Base-by-base conservation (phyloP, 2,329 filamentous ascomycete species). In the Ophiocordyceps camponoti-rufipedis region DNA sequence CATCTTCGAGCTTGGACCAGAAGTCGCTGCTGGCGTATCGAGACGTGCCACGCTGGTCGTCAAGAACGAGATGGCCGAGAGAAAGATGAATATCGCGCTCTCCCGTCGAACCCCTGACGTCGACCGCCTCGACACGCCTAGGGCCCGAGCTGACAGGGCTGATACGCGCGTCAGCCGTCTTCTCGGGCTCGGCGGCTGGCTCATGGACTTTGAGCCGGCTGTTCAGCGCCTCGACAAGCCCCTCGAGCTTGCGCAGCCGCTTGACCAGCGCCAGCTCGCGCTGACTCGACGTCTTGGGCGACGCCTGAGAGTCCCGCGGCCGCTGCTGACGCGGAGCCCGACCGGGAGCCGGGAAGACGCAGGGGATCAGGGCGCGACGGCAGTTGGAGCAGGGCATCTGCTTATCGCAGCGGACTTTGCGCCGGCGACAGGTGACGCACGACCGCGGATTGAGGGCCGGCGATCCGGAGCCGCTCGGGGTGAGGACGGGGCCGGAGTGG, bases 381-480 rank as follows among this genome's bases (percentile, higher is more conserved):
- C 82, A 87, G 58, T 87, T 86, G 53, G 76, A 76, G 60, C 82
- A 87, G 14, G 82, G 80, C 67, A 84, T 76, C 54, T 75, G 71
- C 65, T 86, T 86, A 65, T 87, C 80, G 68, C 82, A 87, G 55
- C 81, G 80, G 46, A 87, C 82, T 60, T 84, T 82, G 49, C 78
- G 66, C 41, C 68, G 65, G 11, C 68, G 62, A 49, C 68, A 71
- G 38, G 67, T 70, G 16, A 71, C 67, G 51, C 68, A 71, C 49
- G 67, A 70, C 48, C 68, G 61, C 29, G 68, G 68, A 49, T 71
- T 71, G 42, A 70, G 48, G 35, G 59, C 59, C 7, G 62, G 60
- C 19, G 52, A 45, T 43, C 55, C 48, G 39, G 56, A 57, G 49
- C 59, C 55, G 35, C 51, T 59, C n/a, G 60, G 51, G 28, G 59